Conservation (phyloP, 2,329 filamentous ascomycete species). For the Sporothrix schenckii region DNA sequence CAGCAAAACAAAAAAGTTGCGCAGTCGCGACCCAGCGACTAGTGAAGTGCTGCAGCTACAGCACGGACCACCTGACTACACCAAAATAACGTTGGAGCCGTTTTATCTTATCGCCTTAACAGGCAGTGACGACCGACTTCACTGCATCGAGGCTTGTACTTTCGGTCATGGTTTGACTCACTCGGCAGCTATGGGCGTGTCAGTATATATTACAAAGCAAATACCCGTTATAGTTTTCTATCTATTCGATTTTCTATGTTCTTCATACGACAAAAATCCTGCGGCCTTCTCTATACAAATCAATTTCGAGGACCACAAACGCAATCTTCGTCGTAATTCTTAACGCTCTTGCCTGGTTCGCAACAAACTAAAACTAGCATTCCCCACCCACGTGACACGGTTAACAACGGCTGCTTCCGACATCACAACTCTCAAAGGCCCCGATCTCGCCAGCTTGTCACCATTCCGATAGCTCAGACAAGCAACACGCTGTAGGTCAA, state of each 20-base stretch:
- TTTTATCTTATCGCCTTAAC: constrained; percentile 4
- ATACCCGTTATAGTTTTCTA: neutral
- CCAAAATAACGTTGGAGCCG: neutral
- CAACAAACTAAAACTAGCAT: neutral
- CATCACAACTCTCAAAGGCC: constrained; percentile 3
- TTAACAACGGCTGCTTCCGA: constrained; percentile 9
- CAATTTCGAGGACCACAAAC: neutral
- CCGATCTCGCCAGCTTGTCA: constrained; percentile 8
- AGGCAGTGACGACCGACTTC: constrained; percentile 14
- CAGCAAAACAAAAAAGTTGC: constrained; percentile 14
- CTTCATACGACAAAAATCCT: neutral
- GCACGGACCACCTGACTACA: constrained; percentile 20
- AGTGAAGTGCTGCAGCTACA: constrained; percentile 17
- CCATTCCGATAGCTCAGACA: neutral
- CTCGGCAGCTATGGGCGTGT: neutral
- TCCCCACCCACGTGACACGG: constrained; percentile 22
- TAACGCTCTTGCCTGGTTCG: constrained; percentile 21
- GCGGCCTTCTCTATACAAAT: no score
- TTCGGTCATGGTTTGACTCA: constrained; percentile 10
- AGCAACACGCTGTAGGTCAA: neutral
- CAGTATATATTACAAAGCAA: constrained; percentile 6
- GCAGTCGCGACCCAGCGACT: constrained; percentile 25
- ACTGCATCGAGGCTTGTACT: constrained; percentile 6
- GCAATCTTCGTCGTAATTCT: neutral
- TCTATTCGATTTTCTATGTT: neutral